Conservation (phyloP, 306 rosid species). For the Pterocarpus macrocarpus region DNA sequence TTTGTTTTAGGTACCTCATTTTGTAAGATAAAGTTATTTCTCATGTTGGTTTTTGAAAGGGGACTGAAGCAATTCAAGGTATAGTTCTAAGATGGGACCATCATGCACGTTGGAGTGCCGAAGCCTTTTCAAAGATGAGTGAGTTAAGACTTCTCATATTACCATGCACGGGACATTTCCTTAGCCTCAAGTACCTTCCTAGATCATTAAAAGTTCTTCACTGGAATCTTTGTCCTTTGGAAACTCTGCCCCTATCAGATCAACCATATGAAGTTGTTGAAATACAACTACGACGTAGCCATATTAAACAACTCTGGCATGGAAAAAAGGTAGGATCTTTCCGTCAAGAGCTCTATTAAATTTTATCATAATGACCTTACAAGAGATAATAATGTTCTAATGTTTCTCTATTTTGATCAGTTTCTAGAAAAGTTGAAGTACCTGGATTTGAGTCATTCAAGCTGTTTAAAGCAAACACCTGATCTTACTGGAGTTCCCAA, state of each 20-base stretch:
- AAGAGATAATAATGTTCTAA: not conserved
- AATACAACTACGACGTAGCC: slow-evolving; percentile 26
- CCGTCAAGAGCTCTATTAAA: not conserved
- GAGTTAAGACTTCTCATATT: slow-evolving; percentile 25
- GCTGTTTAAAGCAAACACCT: slow-evolving; percentile 1
- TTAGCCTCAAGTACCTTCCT: slow-evolving; percentile 26
- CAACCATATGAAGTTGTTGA: slow-evolving; percentile 26
- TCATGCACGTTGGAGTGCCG: not conserved
- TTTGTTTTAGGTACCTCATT: not conserved
- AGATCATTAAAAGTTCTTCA: slow-evolving; percentile 19
- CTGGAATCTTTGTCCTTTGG: slow-evolving; percentile 32
- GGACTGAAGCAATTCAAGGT: slow-evolving; percentile 17
- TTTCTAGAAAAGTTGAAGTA: slow-evolving; percentile 1
- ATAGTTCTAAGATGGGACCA: not conserved
- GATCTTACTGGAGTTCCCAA: slow-evolving; percentile 12
- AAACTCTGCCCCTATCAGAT: slow-evolving; percentile 11
- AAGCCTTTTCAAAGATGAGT: slow-evolving; percentile 40
- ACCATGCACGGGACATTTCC: not conserved
- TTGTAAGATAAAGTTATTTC: too few species aligned
- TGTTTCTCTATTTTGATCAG: slow-evolving; percentile 2
- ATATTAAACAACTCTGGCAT: slow-evolving; percentile 34
- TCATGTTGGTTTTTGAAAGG: not conserved
- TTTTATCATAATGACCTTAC: not conserved
- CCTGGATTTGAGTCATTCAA: slow-evolving; percentile 26
- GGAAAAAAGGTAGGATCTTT: slow-evolving; percentile 27